These are phyloP conservation scores for Telopea speciosissima DNA, from an alignment of 177 flowering plant species.

Conservation along the genomic window DNA sequence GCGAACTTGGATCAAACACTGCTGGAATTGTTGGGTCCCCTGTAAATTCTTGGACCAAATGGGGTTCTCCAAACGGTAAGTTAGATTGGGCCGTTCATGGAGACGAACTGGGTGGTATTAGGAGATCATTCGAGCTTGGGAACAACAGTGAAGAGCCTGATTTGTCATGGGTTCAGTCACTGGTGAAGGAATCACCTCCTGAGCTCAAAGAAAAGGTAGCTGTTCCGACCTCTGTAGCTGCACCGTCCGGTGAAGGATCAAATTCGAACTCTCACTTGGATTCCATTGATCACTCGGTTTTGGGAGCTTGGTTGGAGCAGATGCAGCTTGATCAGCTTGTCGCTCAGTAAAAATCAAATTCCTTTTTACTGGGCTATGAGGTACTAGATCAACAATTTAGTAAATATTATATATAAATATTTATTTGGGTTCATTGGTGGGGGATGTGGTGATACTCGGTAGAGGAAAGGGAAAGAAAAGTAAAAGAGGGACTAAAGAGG, in stretches of 20 bases:
- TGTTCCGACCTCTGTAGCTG: constrained; percentile 11
- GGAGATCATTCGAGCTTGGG: constrained; percentile 31
- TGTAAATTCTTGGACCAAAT: constrained; percentile 45
- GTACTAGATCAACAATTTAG: constrained; percentile 19
- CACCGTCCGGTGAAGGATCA: constrained; percentile 29
- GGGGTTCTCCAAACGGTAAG: constrained; percentile 65
- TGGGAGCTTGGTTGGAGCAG: constrained; percentile 84
- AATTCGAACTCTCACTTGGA: constrained; percentile 35
- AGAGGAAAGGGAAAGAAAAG: constrained; percentile 17
- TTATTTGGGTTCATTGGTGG: constrained; percentile 21
- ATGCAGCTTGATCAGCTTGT: constrained; percentile 85
- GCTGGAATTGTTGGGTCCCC: constrained; percentile 45
- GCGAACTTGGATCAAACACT: constrained; percentile 54
- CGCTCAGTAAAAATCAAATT: constrained; percentile 39
- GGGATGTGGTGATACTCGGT: neutral
- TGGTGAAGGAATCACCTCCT: constrained; percentile 71
- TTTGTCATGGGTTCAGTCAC: constrained; percentile 72
- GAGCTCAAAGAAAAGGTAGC: constrained; percentile 39
- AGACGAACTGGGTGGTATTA: constrained; percentile 28
- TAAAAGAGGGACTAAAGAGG: constrained; percentile 3
- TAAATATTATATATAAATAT: constrained; percentile 9
- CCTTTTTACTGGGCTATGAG: constrained; percentile 19
- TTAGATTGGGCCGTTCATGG: constrained; percentile 59
- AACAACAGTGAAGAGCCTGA: constrained; percentile 56
- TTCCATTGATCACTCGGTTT: constrained; percentile 48